phyloP scores from a whole-genome alignment of 495 filamentous ascomycete species.

The Aspergillus mulundensis region DNA sequence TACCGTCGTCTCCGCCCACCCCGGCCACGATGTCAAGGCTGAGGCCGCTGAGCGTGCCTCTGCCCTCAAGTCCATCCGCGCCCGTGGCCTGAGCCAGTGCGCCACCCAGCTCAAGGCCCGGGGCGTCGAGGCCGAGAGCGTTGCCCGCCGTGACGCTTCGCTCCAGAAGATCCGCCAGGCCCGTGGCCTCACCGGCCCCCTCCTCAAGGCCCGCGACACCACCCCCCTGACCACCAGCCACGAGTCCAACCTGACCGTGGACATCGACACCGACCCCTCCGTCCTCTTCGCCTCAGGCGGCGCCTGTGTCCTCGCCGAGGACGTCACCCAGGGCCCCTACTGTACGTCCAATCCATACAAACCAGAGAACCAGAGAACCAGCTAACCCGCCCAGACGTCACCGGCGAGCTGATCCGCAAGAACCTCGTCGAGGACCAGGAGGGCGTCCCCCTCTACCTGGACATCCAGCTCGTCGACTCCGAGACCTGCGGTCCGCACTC shows the following conservation, averaged over 20 bases:
- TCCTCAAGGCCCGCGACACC: slow-evolving; percentile 16
- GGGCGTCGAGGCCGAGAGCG: slow-evolving; percentile 40
- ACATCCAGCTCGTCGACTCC: slow-evolving; percentile 58
- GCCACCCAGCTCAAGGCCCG: slow-evolving; percentile 46
- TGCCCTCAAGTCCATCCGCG: slow-evolving; percentile 34
- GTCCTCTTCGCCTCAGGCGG: slow-evolving; percentile 51
- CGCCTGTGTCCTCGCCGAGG: slow-evolving; percentile 53
- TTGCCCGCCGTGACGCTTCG: slow-evolving; percentile 39
- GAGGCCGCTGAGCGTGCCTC: slow-evolving; percentile 44
- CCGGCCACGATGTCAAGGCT: slow-evolving; percentile 44
- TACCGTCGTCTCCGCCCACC: slow-evolving; percentile 33
- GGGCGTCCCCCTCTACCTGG: slow-evolving; percentile 55
- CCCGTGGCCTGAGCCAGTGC: slow-evolving; percentile 45
- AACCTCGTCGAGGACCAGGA: slow-evolving; percentile 52
- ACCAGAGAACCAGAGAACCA: not conserved
- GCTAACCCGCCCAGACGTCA: slow-evolving; percentile 26
- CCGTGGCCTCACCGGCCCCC: slow-evolving; percentile 15
- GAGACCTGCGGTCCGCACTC: slow-evolving; percentile 51
- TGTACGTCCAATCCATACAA: slow-evolving; percentile 20
- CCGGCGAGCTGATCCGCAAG: slow-evolving; percentile 51
- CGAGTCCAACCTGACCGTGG: slow-evolving; percentile 32
- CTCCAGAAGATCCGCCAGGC: slow-evolving; percentile 29
- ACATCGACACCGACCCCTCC: slow-evolving; percentile 42
- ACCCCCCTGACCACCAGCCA: slow-evolving; percentile 14
- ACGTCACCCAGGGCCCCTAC: slow-evolving; percentile 56